These are phyloP conservation scores for Ceratocystis cubensis DNA, from an alignment of 2,329 filamentous ascomycete genomes.

Conservation along the genomic window DNA sequence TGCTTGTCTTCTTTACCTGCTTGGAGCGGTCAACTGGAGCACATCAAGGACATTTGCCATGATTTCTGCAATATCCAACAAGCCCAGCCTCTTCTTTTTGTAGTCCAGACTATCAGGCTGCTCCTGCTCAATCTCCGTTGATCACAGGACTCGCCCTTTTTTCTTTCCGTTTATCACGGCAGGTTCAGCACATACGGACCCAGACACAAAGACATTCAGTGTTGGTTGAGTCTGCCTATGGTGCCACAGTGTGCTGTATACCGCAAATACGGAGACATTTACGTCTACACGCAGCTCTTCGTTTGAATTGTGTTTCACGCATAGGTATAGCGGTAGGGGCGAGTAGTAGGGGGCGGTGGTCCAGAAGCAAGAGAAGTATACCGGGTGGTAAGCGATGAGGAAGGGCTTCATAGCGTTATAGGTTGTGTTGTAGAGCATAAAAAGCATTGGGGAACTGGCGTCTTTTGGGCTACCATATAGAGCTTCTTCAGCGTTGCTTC, in stretches of 20 bases:
- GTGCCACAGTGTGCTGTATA: neutral
- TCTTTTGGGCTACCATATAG: too few relatives aligned
- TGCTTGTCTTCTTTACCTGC: too few relatives aligned
- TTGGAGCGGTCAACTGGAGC: too few relatives aligned
- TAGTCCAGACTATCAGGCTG: neutral
- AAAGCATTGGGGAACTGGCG: too few relatives aligned
- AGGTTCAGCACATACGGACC: slow-evolving; percentile 2
- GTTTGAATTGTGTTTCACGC: neutral
- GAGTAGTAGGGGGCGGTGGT: neutral
- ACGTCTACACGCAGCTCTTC: neutral
- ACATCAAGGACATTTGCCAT: too few relatives aligned
- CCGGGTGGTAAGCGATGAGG: neutral
- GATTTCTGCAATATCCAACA: neutral
- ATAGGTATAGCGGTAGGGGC: neutral
- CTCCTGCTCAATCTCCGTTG: neutral
- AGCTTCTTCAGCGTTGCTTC: neutral
- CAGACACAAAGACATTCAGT: slow-evolving; percentile 1
- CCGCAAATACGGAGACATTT: neutral
- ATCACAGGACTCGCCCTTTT: neutral
- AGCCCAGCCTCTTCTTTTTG: neutral
- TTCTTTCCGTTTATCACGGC: neutral
- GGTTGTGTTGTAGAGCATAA: neutral
- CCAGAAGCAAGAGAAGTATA: neutral
- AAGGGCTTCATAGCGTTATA: too few relatives aligned
- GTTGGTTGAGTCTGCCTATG: neutral